phyloP scores from a whole-genome alignment of 75 land plant species.

The Cupressus sempervirens region DNA sequence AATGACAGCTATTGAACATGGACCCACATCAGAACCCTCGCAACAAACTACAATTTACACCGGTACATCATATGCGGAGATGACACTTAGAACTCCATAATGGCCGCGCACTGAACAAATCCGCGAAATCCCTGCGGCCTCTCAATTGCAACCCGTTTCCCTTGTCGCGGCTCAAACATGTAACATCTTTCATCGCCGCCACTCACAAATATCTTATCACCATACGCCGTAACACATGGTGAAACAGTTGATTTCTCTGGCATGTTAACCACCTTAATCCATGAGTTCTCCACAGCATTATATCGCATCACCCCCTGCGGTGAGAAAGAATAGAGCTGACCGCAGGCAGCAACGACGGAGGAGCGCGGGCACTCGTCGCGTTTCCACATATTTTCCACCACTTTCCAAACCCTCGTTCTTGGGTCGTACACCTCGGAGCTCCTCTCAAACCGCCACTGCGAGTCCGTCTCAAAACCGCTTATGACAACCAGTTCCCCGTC shows the following conservation, averaged over 20 bases:
- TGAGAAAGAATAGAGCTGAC: background rate
- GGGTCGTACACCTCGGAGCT: background rate
- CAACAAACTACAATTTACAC: too few species aligned
- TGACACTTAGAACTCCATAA: background rate
- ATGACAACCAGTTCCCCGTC: conserved; percentile 26
- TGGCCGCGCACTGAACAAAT: background rate
- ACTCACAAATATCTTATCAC: background rate
- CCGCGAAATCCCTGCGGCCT: background rate
- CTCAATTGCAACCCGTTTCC: background rate
- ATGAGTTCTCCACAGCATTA: background rate
- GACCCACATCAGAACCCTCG: too few species aligned
- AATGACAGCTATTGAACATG: too few species aligned
- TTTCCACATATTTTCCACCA: background rate
- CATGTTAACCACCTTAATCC: background rate
- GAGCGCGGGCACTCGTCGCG: background rate
- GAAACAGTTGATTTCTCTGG: background rate
- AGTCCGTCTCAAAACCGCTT: background rate
- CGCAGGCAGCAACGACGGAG: background rate
- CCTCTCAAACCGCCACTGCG: background rate
- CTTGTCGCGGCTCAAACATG: background rate
- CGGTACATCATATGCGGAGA: too few species aligned
- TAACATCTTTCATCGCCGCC: background rate
- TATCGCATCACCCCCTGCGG: background rate
- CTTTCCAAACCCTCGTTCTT: background rate
- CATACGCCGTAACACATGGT: background rate